These are phyloP conservation scores for Dioscorea cayenensis DNA, from an alignment of 116 monocot species.

Conservation along the genomic window DNA sequence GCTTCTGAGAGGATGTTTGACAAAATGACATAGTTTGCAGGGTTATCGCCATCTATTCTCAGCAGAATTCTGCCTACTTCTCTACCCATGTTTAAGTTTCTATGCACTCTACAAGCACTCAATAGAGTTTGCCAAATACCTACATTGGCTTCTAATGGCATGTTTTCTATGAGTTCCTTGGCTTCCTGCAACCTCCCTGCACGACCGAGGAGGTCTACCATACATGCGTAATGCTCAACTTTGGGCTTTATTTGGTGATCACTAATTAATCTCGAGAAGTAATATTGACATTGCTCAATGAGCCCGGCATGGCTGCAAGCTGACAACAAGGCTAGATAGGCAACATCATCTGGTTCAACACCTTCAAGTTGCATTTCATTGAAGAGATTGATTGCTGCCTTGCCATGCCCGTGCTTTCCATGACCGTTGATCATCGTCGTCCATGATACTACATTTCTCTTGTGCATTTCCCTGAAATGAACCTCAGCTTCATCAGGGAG, in stretches of 20 bases:
- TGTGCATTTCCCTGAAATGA: slow-evolving; percentile 21
- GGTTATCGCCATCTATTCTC: slow-evolving; percentile 29
- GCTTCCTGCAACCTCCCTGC: slow-evolving; percentile 58
- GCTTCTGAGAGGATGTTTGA: slow-evolving; percentile 39
- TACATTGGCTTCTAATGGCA: slow-evolving; percentile 34
- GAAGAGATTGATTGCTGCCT: slow-evolving; percentile 27
- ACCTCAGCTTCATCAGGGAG: slow-evolving; percentile 28
- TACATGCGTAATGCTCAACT: slow-evolving; percentile 62
- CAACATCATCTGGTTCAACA: slow-evolving; percentile 32
- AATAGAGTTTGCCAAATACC: slow-evolving; percentile 63
- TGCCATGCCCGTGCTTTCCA: slow-evolving; percentile 34
- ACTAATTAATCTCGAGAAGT: slow-evolving; percentile 21
- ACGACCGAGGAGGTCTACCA: slow-evolving; percentile 70
- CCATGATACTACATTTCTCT: slow-evolving; percentile 39
- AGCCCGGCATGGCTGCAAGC: slow-evolving; percentile 71
- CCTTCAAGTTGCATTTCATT: slow-evolving; percentile 45
- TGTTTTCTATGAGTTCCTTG: slow-evolving; percentile 29
- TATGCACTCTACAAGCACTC: slow-evolving; percentile 59
- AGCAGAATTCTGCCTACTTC: slow-evolving; percentile 30
- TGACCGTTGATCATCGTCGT: slow-evolving; percentile 49
- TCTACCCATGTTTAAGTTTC: slow-evolving; percentile 25
- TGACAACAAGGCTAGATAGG: slow-evolving; percentile 41
- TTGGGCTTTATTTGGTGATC: slow-evolving; percentile 16
- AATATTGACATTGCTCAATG: slow-evolving; percentile 33
- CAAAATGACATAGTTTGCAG: slow-evolving; percentile 48